These are phyloP conservation scores for Candida endomychidarum DNA, from an alignment of 805 yeast species.

Conservation along the genomic window DNA sequence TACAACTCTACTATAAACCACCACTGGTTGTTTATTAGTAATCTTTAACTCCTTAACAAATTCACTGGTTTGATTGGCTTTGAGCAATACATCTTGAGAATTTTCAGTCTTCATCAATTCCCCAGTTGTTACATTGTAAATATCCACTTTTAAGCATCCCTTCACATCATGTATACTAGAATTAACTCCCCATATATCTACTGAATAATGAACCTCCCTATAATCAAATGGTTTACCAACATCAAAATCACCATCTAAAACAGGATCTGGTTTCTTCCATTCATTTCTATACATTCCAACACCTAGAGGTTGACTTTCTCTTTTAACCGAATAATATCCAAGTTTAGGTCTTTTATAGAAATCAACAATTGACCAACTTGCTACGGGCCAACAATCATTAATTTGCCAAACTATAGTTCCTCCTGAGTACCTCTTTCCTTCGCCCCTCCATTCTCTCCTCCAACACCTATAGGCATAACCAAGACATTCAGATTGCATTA, in stretches of 20 bases:
- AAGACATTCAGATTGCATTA: slow-evolving; percentile 52
- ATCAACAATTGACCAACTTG: slow-evolving; percentile 52
- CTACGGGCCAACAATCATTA: slow-evolving; percentile 54
- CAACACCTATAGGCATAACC: slow-evolving; percentile 47
- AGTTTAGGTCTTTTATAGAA: slow-evolving; percentile 43
- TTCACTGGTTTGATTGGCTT: slow-evolving; percentile 33
- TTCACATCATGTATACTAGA: slow-evolving; percentile 19
- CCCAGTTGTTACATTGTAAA: slow-evolving; percentile 34
- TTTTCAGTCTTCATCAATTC: slow-evolving; percentile 18
- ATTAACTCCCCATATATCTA: slow-evolving; percentile 46
- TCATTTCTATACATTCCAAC: slow-evolving; percentile 35
- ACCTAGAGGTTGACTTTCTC: slow-evolving; percentile 36
- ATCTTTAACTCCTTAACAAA: slow-evolving; percentile 19
- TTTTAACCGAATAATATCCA: slow-evolving; percentile 47
- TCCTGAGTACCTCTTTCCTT: slow-evolving; percentile 29
- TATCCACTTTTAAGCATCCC: slow-evolving; percentile 26
- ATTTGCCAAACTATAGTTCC: slow-evolving; percentile 57
- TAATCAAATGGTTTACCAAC: slow-evolving; percentile 26
- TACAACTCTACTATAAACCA: slow-evolving; percentile 18
- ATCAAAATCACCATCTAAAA: slow-evolving; percentile 5
- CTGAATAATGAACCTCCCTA: slow-evolving; percentile 20
- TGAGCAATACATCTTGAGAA: slow-evolving; percentile 16
- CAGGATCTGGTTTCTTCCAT: slow-evolving; percentile 9
- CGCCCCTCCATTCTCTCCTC: slow-evolving; percentile 46
- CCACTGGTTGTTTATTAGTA: slow-evolving; percentile 16